phyloP scores from a whole-genome alignment of 73 alveolate genomes.

The Paramecium octaurelia region DNA sequence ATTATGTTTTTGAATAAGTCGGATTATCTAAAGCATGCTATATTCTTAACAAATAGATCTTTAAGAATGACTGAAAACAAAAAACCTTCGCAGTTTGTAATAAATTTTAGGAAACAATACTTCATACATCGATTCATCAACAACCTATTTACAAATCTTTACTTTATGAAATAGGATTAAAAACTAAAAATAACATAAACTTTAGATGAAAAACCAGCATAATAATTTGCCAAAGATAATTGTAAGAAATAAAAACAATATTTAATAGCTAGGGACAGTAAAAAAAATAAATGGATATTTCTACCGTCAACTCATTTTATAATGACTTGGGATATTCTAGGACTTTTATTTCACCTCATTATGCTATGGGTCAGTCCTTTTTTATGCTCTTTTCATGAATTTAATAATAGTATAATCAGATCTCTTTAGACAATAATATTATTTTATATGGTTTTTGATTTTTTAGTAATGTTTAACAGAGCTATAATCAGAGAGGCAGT shows the following conservation, averaged over 20 bases:
- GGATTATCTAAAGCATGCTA: not conserved
- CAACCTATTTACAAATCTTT: not conserved
- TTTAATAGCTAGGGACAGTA: not conserved
- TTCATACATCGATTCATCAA: not conserved
- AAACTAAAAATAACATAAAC: not conserved
- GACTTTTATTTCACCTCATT: not conserved
- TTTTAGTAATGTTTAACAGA: not conserved
- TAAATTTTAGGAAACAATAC: not conserved
- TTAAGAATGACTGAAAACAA: not conserved
- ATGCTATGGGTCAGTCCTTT: not conserved
- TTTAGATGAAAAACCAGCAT: not conserved
- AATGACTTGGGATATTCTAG: not conserved
- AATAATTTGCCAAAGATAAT: not conserved
- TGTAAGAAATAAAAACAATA: not conserved
- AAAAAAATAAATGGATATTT: not conserved
- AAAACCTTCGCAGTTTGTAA: not conserved
- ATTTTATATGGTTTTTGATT: not conserved
- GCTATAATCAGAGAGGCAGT: not conserved
- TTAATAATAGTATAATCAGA: not conserved
- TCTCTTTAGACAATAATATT: not conserved
- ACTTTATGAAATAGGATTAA: not conserved
- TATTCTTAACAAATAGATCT: not conserved
- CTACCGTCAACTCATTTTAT: not conserved
- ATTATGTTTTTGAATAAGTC: not conserved
- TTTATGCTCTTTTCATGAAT: not conserved